These are phyloP conservation scores for Chrysanthemum seticuspe DNA, from an alignment of 129 eudicot species.

Conservation along the genomic window DNA sequence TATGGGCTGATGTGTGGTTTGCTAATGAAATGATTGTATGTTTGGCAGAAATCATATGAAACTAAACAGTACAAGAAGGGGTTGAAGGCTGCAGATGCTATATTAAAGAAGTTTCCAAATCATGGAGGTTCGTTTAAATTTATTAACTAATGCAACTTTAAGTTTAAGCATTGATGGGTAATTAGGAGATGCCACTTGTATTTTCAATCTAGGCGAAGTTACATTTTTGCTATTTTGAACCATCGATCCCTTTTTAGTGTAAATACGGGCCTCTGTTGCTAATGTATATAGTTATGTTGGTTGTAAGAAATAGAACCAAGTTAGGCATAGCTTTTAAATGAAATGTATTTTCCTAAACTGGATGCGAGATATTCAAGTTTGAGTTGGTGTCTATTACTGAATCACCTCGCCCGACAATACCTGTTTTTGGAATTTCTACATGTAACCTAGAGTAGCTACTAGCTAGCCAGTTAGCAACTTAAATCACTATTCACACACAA, in stretches of 20 bases:
- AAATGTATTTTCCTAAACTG: conserved; percentile 1
- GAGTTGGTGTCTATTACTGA: not conserved
- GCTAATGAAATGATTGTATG: conserved; percentile 17
- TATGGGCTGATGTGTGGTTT: conserved; percentile 14
- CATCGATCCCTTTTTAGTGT: not conserved
- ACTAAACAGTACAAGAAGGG: conserved; percentile 96
- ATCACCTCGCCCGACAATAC: not conserved
- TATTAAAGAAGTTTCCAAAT: conserved; percentile 87
- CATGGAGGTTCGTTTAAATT: conserved; percentile 74
- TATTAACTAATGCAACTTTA: too few species aligned
- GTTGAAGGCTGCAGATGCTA: conserved; percentile 92
- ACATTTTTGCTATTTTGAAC: not conserved
- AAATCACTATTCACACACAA: not conserved
- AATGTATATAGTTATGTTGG: conserved; percentile 7
- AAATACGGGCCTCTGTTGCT: not conserved
- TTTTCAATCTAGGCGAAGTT: not conserved
- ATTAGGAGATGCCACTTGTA: not conserved
- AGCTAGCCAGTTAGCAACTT: not conserved
- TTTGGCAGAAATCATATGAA: conserved; percentile 92
- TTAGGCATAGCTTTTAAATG: not conserved
- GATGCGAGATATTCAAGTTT: not conserved
- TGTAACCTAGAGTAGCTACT: not conserved
- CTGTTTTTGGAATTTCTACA: not conserved
- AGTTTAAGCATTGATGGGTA: not conserved
- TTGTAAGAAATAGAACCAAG: not conserved